Conservation (phyloP, 345 rosid genomes). For the Gossypium ekmanianum region DNA sequence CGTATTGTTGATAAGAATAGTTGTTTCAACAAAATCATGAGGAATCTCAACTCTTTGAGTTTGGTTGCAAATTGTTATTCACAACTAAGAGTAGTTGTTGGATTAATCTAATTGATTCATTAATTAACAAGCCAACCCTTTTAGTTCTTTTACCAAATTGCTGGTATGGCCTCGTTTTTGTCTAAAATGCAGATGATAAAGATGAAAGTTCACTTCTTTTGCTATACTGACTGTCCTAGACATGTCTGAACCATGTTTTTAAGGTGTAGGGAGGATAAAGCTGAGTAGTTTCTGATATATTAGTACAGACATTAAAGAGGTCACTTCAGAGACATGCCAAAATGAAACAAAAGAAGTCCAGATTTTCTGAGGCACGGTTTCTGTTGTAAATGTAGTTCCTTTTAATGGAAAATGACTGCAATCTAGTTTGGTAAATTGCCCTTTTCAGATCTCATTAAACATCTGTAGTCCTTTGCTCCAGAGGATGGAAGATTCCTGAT, state of each 20-base stretch:
- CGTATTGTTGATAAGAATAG: background rate
- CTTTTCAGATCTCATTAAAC: background rate
- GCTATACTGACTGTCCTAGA: background rate
- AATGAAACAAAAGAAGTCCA: background rate
- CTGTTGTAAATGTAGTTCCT: background rate
- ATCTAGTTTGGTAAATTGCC: background rate
- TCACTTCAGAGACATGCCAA: background rate
- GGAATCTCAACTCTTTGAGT: background rate
- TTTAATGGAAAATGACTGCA: background rate
- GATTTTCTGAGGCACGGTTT: background rate
- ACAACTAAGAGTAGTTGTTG: background rate
- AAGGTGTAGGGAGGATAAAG: background rate
- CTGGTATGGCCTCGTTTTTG: background rate
- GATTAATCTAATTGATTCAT: background rate
- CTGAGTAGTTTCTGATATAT: background rate
- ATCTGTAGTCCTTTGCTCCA: background rate
- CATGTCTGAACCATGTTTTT: background rate
- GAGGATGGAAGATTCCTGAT: background rate
- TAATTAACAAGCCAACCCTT: background rate
- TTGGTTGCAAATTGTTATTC: background rate
- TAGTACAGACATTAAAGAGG: background rate
- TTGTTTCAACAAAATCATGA: conserved; percentile 1
- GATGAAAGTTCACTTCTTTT: background rate
- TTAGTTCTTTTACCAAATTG: background rate
- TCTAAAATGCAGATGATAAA: background rate